Evolutionary conservation across 306 rosid genomes (phyloP).

Genomic region (Lathyrus aphaca): DNA sequence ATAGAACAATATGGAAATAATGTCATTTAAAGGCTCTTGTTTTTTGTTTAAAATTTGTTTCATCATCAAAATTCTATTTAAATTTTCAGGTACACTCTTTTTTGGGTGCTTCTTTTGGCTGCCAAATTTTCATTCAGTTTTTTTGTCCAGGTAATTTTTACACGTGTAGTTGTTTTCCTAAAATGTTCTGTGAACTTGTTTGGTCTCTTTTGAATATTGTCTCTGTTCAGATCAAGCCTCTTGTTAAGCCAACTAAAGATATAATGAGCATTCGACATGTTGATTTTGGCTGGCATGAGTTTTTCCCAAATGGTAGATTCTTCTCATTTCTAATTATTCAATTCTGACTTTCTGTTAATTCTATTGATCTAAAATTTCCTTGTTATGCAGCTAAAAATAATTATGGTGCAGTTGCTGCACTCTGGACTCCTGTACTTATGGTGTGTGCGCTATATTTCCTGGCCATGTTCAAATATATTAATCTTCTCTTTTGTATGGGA

Average conservation of each 20-base stretch:
- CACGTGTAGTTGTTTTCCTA: constrained; percentile 8
- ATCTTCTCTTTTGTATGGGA: constrained; percentile 32
- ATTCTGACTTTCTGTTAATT: constrained; percentile 14
- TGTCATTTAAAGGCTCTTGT: constrained; percentile 29
- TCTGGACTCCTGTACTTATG: constrained; percentile 83
- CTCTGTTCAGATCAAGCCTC: constrained; percentile 75
- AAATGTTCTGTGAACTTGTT: constrained; percentile 30
- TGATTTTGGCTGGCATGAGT: constrained; percentile 84
- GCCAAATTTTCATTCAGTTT: constrained; percentile 79
- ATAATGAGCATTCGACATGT: constrained; percentile 75
- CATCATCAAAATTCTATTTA: constrained; percentile 30
- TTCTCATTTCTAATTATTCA: constrained; percentile 32
- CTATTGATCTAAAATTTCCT: constrained; percentile 36
- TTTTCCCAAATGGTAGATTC: constrained; percentile 78
- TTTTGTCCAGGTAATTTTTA: constrained; percentile 70
- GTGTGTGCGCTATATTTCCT: constrained; percentile 50
- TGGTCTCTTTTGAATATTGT: constrained; percentile 25
- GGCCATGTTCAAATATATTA: constrained; percentile 36
- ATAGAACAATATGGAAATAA: constrained; percentile 18
- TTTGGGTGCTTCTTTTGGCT: constrained; percentile 86
- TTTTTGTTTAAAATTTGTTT: constrained; percentile 34
- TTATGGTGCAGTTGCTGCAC: constrained; percentile 76
- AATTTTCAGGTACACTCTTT: constrained; percentile 83
- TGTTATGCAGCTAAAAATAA: constrained; percentile 68
- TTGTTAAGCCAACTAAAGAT: constrained; percentile 84